Evolutionary conservation across 2,329 filamentous ascomycete genomes (phyloP), one percentile per base, ranked within the genome.

Genomic region (Fusarium pininemorale): DNA sequence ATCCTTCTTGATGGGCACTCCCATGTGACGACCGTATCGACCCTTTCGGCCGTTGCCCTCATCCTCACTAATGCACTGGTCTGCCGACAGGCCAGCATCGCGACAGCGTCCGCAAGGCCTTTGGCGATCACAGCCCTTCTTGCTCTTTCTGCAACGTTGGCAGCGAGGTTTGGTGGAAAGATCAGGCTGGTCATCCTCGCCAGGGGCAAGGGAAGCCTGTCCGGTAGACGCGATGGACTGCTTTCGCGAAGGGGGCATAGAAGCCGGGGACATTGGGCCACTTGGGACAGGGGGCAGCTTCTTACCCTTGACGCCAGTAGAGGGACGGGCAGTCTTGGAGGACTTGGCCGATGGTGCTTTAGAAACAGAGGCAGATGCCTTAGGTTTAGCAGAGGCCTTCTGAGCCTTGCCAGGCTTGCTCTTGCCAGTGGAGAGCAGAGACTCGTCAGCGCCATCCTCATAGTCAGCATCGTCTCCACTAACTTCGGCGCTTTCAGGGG

Each of bases 101-200:
- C 95, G 94, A 90, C 96, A 99, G 73, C 96, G 91, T 63, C 95
- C 94, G 80, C 96, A 99, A 35, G 96, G 96, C 44, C 96, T 92
- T 84, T 98, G 96, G 66, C 96, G 92, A 85, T 99, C 96, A 81
- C 96, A 99, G 18, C 96, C 96, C 85, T 99, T 99, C 88, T 99
- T 99, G 85, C 96, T 98, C 90, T 99, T 99, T 79, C 96, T 93
- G 87, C 96, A 99, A 66, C 96, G 93, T 83, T 99, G 96, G 87
- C 96, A 99, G 72, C 96, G 95, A 64, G 96, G 96, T 85, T 98
- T 98, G 75, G 93, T 95, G 1, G 96, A 98, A 26, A 98, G 86
- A 78, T 99, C 96, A 7, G 95, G 96, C 55, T 98, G 87, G 65
- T 98, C 95, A 75, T 98, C 95, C 75, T 98, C 82, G 75, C 95